Percentiles rank a stretch among this genome's conserved stretches.
These are phyloP conservation scores for Raphanus hybrid DNA, from an alignment of 441 rosid genomes.

Conservation along the genomic window DNA sequence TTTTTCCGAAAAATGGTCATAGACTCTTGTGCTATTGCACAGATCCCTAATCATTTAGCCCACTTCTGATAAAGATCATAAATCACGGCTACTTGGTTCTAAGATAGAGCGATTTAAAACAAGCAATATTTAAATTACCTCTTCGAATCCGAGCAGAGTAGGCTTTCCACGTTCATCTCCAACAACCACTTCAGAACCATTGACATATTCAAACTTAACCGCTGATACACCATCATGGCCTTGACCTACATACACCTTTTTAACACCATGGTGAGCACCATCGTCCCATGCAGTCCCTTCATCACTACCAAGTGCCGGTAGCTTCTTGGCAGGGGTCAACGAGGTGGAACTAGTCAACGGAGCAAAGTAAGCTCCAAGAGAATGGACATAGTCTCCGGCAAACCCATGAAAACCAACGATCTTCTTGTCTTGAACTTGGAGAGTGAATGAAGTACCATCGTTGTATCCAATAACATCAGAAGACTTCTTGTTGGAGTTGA, in stretches of 20 bases:
- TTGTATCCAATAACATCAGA: slow-evolving; percentile 32
- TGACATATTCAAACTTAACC: slow-evolving; percentile 38
- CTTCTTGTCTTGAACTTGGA: slow-evolving; percentile 37
- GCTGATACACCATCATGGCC: slow-evolving; percentile 30
- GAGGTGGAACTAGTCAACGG: neutral
- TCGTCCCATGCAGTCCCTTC: slow-evolving; percentile 43
- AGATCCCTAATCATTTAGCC: neutral
- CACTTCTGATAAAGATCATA: neutral
- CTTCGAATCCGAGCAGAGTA: slow-evolving; percentile 32
- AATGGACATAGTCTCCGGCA: slow-evolving; percentile 18
- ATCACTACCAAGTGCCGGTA: slow-evolving; percentile 27
- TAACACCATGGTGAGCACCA: slow-evolving; percentile 37
- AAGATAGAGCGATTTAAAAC: neutral
- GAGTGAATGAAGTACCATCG: slow-evolving; percentile 27
- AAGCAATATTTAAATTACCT: slow-evolving; percentile 10
- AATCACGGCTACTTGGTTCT: neutral
- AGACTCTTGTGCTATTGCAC: neutral
- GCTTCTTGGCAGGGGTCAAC: neutral
- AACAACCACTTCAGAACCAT: slow-evolving; percentile 18
- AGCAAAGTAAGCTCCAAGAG: slow-evolving; percentile 41
- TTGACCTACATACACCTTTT: slow-evolving; percentile 39
- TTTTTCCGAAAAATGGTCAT: neutral
- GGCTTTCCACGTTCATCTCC: slow-evolving; percentile 36
- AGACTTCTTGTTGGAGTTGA: slow-evolving; percentile 36
- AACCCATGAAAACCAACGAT: slow-evolving; percentile 39